Evolutionary conservation across 116 monocot genomes (phyloP), one percentile per base, ranked within the genome.

Genomic region (Dioscorea cayenensis): DNA sequence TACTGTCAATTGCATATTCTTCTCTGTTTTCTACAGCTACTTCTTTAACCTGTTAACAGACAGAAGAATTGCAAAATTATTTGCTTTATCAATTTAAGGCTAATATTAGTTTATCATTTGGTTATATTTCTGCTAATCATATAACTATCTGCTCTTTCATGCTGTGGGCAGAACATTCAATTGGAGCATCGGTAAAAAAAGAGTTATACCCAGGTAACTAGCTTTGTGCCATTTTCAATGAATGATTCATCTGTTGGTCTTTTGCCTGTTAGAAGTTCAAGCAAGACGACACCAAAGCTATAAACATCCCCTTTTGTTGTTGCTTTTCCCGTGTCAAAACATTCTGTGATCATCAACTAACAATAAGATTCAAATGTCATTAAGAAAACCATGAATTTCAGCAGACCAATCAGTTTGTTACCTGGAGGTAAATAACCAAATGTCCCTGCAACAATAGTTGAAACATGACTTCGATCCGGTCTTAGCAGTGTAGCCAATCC

Each of bases 381-480:
- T 25, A 25, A 10, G 1, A 19, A 7, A 66, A 17, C 21, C 10
- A 55, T 0, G 2, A n/a, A 62, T 17, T 27, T 67, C 17, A 58
- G 63, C 12, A 49, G 17, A 7, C 27, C 20, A 19, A 7, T 19
- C 20, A 16, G n/a, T 17, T 52, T 6, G 59, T 18, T 73, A 90
- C 94, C 94, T 36, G 94, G 94, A 51, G 94, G 83, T 37, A 94
- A 71, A 32, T 94, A 94, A 32, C 94, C 91, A 72, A 90, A 94
- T 37, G 94, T 94, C 29, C 94, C 84, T 10, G 88, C 94, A 22
- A 86, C 94, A 58, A 84, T 67, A 1, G 94, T 94, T 10, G 94
- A 86, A 51, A 88, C 94, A 75, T 94, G 94, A 65, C 74, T 88
- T 64, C 77, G 63, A 58, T 84, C 79, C 19, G 94, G 82, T 38